phyloP scores from a whole-genome alignment of 1,284 basidiomycete genomes.

The Cronartium quercuum region DNA sequence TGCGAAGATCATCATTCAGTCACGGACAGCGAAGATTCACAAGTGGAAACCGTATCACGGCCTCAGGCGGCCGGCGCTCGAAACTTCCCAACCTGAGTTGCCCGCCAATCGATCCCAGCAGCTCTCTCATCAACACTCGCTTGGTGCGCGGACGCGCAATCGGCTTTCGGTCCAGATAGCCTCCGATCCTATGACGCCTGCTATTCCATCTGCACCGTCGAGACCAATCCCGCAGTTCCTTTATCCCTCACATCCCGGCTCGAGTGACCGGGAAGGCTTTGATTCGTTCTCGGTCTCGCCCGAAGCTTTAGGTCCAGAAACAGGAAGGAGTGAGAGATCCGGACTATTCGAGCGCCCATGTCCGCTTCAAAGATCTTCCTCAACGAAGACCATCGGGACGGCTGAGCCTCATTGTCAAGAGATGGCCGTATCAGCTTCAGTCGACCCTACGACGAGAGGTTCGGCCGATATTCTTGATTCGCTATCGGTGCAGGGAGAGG shows the following conservation, averaged over 20 bases:
- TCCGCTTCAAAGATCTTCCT: not conserved
- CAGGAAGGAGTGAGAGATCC: not conserved
- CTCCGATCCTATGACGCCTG: not conserved
- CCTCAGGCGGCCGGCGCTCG: not conserved
- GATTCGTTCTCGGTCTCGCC: not conserved
- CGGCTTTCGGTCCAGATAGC: not conserved
- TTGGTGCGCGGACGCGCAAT: not conserved
- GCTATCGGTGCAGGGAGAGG: not conserved
- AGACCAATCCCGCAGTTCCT: not conserved
- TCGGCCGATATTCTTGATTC: not conserved
- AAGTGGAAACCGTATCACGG: constrained; percentile 51
- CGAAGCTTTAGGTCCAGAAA: not conserved
- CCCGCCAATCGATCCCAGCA: not conserved
- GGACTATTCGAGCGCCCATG: not conserved
- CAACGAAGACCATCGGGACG: not conserved
- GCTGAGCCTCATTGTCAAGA: not conserved
- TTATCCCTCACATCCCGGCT: not conserved
- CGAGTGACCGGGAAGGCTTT: constrained; percentile 8
- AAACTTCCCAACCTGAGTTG: not conserved
- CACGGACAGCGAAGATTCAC: constrained; percentile 55
- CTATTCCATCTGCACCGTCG: not conserved
- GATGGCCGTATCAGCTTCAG: not conserved
- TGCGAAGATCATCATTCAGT: constrained; percentile 56
- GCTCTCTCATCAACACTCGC: not conserved
- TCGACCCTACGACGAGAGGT: not conserved